phyloP scores from a whole-genome alignment of 192 early-diverging fungal species.

The Coemansia sp. region DNA sequence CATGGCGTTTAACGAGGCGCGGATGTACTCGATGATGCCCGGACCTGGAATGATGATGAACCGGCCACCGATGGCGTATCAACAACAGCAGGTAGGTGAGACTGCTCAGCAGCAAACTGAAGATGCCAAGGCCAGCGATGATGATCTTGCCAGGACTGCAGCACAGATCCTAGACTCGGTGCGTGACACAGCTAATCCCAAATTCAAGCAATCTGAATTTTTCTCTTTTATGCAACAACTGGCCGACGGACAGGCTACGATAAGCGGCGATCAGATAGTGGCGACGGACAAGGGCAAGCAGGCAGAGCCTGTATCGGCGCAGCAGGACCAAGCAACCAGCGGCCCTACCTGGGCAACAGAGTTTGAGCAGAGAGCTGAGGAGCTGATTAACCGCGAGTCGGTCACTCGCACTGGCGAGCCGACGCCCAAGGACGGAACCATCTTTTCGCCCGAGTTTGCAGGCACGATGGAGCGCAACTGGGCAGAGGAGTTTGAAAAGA shows the following conservation, averaged over 20 bases:
- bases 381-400: conserved; percentile 49
- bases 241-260: conserved; percentile 80
- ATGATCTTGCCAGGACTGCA: conserved; percentile 80
- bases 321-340: conserved; percentile 19
- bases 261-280: conserved; percentile 85
- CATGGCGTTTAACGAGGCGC: conserved; percentile 70
- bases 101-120: conserved; percentile 49
- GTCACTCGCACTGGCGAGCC: conserved; percentile 24
- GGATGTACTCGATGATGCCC: conserved; percentile 47
- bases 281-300: conserved; percentile 39
- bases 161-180: conserved; percentile 78
- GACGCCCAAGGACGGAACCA: conserved; percentile 50
- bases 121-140: conserved; percentile 29
- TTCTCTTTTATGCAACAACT: conserved; percentile 91
- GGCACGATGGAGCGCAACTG: conserved; percentile 58
- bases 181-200: conserved; percentile 76
- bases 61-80: conserved; percentile 23
- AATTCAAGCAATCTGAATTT: conserved; percentile 91
- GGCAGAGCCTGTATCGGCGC: conserved; percentile 19
- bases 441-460: conserved; percentile 61
- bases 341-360: conserved; percentile 71
- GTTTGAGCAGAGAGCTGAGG: conserved; percentile 62
- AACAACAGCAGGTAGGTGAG: conserved; percentile 37
- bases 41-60: conserved; percentile 37
- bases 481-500: conserved; percentile 63